Conservation (phyloP, 495 filamentous ascomycete genomes). For the Cairneyella variabilis region DNA sequence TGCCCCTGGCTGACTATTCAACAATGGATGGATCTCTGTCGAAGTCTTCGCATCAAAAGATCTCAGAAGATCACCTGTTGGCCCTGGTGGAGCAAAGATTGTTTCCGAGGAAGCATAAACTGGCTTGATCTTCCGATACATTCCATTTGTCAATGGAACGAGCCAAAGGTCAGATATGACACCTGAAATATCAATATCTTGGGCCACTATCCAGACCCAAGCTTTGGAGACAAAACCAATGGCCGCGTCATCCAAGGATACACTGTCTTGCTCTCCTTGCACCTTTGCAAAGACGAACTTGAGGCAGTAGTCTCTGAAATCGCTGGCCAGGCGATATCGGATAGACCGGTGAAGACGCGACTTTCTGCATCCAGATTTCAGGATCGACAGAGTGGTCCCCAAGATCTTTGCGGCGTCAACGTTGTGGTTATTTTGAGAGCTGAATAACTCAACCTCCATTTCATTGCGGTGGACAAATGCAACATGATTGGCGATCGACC, state of each 20-base stretch:
- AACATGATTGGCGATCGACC: constrained; percentile 6
- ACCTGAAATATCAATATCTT: neutral
- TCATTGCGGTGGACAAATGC: constrained; percentile 11
- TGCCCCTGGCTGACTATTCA: neutral
- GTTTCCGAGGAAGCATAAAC: neutral
- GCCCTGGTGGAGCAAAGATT: constrained; percentile 6
- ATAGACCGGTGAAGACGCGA: constrained; percentile 12
- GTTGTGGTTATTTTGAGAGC: constrained; percentile 8
- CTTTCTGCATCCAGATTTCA: constrained; percentile 6
- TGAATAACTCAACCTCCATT: constrained; percentile 12
- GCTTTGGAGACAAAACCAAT: constrained; percentile 10
- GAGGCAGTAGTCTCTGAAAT: constrained; percentile 21
- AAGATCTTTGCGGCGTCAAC: constrained; percentile 13
- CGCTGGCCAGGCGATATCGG: constrained; percentile 12
- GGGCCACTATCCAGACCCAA: constrained; percentile 24
- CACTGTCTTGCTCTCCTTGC: constrained; percentile 13
- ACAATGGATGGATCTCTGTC: neutral
- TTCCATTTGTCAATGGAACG: constrained; percentile 25
- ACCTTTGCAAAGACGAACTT: constrained; percentile 16
- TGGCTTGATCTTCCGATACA: constrained; percentile 25
- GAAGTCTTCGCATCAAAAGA: constrained; percentile 7
- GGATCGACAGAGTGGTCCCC: neutral
- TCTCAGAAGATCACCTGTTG: constrained; percentile 11
- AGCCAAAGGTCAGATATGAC: constrained; percentile 28
- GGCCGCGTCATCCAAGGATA: neutral